Evolutionary conservation across 192 early-diverging fungal genomes (phyloP), one percentile per base, ranked within the genome.

Genomic region (Coemansia sp.): DNA sequence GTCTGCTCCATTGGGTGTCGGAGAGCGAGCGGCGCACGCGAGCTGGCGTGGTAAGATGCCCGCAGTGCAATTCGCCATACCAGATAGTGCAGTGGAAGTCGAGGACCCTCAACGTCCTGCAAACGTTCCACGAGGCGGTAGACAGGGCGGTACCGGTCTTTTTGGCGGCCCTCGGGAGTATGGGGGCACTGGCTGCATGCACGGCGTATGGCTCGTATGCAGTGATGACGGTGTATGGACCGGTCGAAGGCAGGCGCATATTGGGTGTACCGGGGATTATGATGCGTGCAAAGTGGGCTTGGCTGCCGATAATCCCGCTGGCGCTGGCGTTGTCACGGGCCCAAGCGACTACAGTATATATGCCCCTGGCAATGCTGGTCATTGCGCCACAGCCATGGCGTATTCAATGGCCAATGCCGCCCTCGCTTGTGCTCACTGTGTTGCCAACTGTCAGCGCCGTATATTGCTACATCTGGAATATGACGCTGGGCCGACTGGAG

Each of bases 1-100:
- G 90, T 63, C 72, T 91, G 39, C 72, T 91, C 14, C 81, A 87
- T 54, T 91, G 90, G 90, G 86, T 91, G 27, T 63, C 81, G 32
- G 88, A 89, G 67, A 89, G 85, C 38, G 84, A 89, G 57, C 53
- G 60, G 21, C 74, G 61, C 19, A 65, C 59, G 11, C 62, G 70
- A 38, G 58, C 68, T 11, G 69, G 72, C 1, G 68, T 78, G 54
- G 69, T 73, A 77, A 62, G 69, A 22, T 91, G 89, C 50, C 88
- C 89, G 29, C 88, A 89, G 38, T 91, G 89, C 63, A 84, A 76
- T 48, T 74, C 82, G 8, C 69, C 83, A 2, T 91, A 89, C 65
- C 75, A 79, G 26, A 62, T 91, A 24, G 62, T 80, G 14, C 84
- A 91, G 40, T 72, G 64, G 65, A 71, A 65, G 21, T 86, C 85